These are phyloP conservation scores for Stevia rebaudiana DNA, from an alignment of 140 eudicot species.

Conservation along the genomic window DNA sequence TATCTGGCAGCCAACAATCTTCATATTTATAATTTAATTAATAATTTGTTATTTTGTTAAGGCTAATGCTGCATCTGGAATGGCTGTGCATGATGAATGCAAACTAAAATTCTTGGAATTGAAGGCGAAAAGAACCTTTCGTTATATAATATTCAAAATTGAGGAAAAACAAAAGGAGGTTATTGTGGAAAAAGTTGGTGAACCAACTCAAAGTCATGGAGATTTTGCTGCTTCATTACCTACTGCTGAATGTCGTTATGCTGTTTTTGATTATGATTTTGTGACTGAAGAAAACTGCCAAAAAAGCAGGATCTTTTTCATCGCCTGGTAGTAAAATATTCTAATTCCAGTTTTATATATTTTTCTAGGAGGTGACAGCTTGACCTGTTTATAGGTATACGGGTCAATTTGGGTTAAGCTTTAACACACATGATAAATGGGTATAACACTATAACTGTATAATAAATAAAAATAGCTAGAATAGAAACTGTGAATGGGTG, in stretches of 20 bases:
- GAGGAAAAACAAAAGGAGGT: constrained; percentile 55
- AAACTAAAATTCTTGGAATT: constrained; percentile 45
- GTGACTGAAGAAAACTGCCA: constrained; percentile 48
- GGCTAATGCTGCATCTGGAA: constrained; percentile 61
- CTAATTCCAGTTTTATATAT: not conserved
- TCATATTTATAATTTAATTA: no score
- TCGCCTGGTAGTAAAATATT: constrained; percentile 39
- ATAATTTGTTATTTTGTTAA: not conserved
- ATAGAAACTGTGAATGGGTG: not conserved
- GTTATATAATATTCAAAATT: constrained; percentile 42
- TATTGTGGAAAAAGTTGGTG: constrained; percentile 46
- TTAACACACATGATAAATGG: not conserved
- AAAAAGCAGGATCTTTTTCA: constrained; percentile 55
- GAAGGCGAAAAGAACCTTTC: constrained; percentile 46
- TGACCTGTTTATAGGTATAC: not conserved
- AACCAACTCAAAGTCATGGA: constrained; percentile 40
- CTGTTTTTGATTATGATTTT: constrained; percentile 49
- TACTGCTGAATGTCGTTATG: constrained; percentile 50
- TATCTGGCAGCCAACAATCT: no score
- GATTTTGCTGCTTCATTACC: constrained; percentile 43
- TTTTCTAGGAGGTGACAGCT: not conserved
- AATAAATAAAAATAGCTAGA: not conserved
- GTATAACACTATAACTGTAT: no score
- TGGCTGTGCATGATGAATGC: constrained; percentile 60
- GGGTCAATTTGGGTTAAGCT: not conserved